Conservation (phyloP, 805 yeast species). For the Hanseniaspora singularis region DNA sequence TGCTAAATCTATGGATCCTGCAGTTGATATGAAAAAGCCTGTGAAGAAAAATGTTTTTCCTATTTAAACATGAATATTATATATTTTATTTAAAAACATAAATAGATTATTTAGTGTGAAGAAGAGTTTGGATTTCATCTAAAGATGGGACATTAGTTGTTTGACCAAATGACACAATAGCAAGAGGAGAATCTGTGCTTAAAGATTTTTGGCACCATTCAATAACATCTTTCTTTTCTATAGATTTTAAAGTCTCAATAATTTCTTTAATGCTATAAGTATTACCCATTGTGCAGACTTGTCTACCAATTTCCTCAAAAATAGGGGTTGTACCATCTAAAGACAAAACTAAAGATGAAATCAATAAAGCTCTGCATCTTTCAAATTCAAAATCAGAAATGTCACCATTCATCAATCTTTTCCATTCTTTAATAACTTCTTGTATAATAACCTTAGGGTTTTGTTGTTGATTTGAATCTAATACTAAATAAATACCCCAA, state of each 20-base stretch:
- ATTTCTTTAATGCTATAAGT: constrained; percentile 38
- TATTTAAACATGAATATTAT: too few species aligned
- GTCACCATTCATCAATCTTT: constrained; percentile 64
- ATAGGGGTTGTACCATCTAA: constrained; percentile 91
- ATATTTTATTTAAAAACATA: background rate
- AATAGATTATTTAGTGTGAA: background rate
- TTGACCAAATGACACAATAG: constrained; percentile 86
- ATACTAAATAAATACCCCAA: constrained; percentile 90
- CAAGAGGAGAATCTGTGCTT: constrained; percentile 57
- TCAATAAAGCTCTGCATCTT: constrained; percentile 86
- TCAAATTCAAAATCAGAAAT: constrained; percentile 77
- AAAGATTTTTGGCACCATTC: constrained; percentile 80
- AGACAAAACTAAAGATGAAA: constrained; percentile 79
- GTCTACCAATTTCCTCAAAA: constrained; percentile 97
- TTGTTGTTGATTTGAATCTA: constrained; percentile 51
- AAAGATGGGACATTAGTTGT: constrained; percentile 60
- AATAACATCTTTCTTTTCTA: constrained; percentile 67
- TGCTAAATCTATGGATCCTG: constrained; percentile 13
- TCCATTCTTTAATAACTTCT: constrained; percentile 79
- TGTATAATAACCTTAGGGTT: constrained; percentile 56
- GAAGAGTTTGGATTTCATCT: too few species aligned
- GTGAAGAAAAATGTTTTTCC: constrained; percentile 6
- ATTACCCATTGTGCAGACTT: constrained; percentile 83
- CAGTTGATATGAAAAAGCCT: constrained; percentile 12
- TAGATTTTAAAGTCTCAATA: constrained; percentile 54